These are phyloP conservation scores for Hymenoscyphus scutula DNA, from an alignment of 2,329 filamentous ascomycete genomes.

Conservation along the genomic window DNA sequence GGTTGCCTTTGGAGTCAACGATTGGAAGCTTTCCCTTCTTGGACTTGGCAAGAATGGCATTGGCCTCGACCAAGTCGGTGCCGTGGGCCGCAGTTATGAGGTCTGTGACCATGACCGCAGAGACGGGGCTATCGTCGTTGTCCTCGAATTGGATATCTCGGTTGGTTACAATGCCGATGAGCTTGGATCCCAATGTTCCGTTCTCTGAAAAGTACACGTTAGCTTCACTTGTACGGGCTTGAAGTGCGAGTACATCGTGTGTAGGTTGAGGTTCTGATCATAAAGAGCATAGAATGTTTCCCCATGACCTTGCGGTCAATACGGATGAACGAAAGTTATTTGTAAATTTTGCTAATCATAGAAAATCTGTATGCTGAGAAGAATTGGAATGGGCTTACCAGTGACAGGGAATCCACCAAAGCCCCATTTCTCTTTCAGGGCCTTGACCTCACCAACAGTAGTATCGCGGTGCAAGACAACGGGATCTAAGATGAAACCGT, in stretches of 20 bases:
- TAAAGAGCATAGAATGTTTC: slow-evolving; percentile 58
- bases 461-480: slow-evolving; percentile 85
- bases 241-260: not conserved
- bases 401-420: slow-evolving; percentile 98
- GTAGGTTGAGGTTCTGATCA: slow-evolving; percentile 37
- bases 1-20: slow-evolving; percentile 77
- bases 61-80: slow-evolving; percentile 83
- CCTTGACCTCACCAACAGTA: slow-evolving; percentile 86
- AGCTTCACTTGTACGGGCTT: slow-evolving; percentile 34
- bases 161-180: slow-evolving; percentile 95
- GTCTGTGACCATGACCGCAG: slow-evolving; percentile 92
- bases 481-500: slow-evolving; percentile 96
- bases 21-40: slow-evolving; percentile 99
- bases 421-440: slow-evolving; percentile 95
- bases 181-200: slow-evolving; percentile 90
- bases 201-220: slow-evolving; percentile 60
- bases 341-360: slow-evolving; percentile 79
- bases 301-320: slow-evolving; percentile 86
- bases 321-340: slow-evolving; percentile 99
- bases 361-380: slow-evolving; percentile 31
- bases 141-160: slow-evolving; percentile 97
- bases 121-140: slow-evolving; percentile 68
- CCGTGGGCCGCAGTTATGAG: slow-evolving; percentile 84
- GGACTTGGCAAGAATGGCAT: slow-evolving; percentile 86
- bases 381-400: slow-evolving; percentile 63